Conservation (phyloP, 768 basidiomycete genomes). For the Tricholoma furcatifolium region DNA sequence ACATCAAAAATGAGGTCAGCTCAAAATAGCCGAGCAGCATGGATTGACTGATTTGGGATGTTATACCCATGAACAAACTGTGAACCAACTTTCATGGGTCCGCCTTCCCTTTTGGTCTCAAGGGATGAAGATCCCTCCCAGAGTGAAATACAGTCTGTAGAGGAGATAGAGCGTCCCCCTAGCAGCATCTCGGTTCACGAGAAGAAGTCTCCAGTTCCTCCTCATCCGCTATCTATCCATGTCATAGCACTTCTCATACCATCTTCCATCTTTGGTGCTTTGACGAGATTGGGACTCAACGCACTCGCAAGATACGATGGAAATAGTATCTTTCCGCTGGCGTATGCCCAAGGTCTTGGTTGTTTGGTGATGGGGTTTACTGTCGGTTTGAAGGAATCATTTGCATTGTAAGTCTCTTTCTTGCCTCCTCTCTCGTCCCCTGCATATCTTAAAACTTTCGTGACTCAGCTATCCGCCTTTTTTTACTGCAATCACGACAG, state of each 20-base stretch:
- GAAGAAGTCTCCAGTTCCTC: conserved; percentile 32
- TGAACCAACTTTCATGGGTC: conserved; percentile 2
- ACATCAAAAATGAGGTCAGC: neutral
- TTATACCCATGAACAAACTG: neutral
- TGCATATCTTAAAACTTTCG: conserved; percentile 5
- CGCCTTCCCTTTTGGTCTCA: conserved; percentile 5
- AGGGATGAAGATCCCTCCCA: conserved; percentile 6
- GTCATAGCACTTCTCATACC: conserved; percentile 75
- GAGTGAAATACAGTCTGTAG: conserved; percentile 23
- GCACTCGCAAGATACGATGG: conserved; percentile 77
- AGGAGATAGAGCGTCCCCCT: conserved; percentile 36
- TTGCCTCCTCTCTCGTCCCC: neutral
- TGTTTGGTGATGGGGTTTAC: conserved; percentile 91
- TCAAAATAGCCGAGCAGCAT: conserved; percentile 7
- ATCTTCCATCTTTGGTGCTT: conserved; percentile 80
- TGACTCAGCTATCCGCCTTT: conserved; percentile 78
- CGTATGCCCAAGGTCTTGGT: conserved; percentile 84
- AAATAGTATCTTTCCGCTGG: conserved; percentile 73
- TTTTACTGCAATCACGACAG: conserved; percentile 87
- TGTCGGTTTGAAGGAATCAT: conserved; percentile 65
- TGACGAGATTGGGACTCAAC: conserved; percentile 76
- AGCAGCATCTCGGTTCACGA: conserved; percentile 28
- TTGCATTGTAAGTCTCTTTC: conserved; percentile 63
- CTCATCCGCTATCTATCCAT: conserved; percentile 56
- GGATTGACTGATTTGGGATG: neutral